These are phyloP conservation scores for Cladosporium sphaerospermum DNA, from an alignment of 2,329 filamentous ascomycete species.

Conservation along the genomic window DNA sequence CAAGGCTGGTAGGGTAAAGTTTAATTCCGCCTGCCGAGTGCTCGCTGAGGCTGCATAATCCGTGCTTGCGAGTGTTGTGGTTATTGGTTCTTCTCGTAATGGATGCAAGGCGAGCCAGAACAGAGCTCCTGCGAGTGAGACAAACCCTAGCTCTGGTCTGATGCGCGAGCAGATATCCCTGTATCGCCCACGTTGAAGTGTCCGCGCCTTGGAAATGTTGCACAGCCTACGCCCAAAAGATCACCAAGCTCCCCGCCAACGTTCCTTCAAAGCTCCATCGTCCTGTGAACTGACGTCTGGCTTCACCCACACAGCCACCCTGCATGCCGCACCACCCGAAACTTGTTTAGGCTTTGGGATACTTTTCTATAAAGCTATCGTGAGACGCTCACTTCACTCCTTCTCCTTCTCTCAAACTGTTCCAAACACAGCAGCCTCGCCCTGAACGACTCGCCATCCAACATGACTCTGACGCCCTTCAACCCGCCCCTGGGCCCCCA, in stretches of 20 bases:
- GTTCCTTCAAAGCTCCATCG: background rate
- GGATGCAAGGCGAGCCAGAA: too few species aligned
- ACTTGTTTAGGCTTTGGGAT: background rate
- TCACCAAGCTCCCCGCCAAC: background rate
- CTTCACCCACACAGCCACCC: conserved; percentile 1
- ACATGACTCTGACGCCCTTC: conserved; percentile 21
- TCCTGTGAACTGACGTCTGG: conserved; percentile 5
- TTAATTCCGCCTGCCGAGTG: background rate
- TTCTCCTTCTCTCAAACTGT: background rate
- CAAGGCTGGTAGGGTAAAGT: conserved; percentile 3
- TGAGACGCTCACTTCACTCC: background rate
- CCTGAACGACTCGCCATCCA: background rate
- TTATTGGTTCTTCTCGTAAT: too few species aligned
- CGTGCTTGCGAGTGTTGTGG: too few species aligned
- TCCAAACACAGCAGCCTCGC: background rate
- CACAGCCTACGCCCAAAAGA: background rate
- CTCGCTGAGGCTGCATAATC: too few species aligned
- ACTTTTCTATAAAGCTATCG: too few species aligned
- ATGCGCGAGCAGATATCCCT: too few species aligned
- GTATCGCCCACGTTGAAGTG: too few species aligned
- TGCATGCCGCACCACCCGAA: background rate
- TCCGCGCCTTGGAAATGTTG: too few species aligned
- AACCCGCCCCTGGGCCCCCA: conserved; percentile 27
- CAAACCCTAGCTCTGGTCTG: too few species aligned
- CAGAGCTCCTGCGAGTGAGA: too few species aligned